These are phyloP conservation scores for Candida pseudocylindracea DNA, from an alignment of 1,139 yeast species.

Conservation along the genomic window DNA sequence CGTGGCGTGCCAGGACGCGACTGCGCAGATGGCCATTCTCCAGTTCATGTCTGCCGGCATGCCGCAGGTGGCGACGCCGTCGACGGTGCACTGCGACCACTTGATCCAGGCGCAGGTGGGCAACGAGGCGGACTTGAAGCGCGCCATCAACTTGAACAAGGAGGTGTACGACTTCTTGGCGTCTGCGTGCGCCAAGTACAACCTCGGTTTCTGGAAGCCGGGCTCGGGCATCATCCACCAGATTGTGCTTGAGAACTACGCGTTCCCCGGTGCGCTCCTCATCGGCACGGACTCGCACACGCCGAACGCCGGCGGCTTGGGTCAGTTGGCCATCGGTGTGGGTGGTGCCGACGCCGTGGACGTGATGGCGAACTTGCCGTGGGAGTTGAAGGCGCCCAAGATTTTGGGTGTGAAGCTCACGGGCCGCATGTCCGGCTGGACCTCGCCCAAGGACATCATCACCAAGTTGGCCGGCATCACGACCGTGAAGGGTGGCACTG, in stretches of 20 bases:
- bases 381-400: constrained; percentile 99
- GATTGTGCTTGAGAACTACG: constrained; percentile 91
- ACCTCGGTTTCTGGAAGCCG: constrained; percentile 99
- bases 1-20: constrained; percentile 99
- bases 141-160: constrained; percentile 85
- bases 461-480: constrained; percentile 90
- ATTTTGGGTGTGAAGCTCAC: constrained; percentile 91
- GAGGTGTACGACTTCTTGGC: constrained; percentile 94
- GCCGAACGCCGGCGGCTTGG: constrained; percentile 98
- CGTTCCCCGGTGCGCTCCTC: constrained; percentile 94
- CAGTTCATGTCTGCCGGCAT: constrained; percentile 97
- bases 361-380: constrained; percentile 84
- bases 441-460: constrained; percentile 96
- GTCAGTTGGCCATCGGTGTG: constrained; percentile 97
- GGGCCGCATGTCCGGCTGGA: constrained; percentile 93
- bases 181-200: constrained; percentile 88
- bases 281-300: constrained; percentile 99
- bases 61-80: constrained; percentile 88
- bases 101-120: constrained; percentile 96
- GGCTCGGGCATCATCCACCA: constrained; percentile 99
- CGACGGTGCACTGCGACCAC: constrained; percentile 98
- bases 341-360: constrained; percentile 99
- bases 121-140: constrained; percentile 76
- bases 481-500: constrained; percentile 98
- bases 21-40: constrained; percentile 98